Evolutionary conservation across 2,329 filamentous ascomycete species (phyloP), one percentile per base, ranked within the genome.

Genomic region (Hypoxylon sp.): DNA sequence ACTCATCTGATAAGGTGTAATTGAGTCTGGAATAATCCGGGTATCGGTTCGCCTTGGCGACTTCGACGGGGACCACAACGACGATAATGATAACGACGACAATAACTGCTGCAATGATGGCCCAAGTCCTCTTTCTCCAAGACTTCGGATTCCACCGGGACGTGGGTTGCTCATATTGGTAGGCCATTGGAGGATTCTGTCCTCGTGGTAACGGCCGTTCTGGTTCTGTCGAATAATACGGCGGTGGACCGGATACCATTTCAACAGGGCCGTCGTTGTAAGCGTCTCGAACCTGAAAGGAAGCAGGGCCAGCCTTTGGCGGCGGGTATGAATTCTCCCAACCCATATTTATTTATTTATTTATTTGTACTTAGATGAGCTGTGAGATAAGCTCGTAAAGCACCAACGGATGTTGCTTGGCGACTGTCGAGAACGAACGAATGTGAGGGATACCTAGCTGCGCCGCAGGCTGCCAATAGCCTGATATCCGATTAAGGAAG

Each of bases 101-200:
- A 1, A 83, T 61, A 1, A 81, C 70, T 0, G 79, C 74, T 3
- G 71, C 81, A 5, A 85, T 74, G 35, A 82, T 78, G 22, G 82
- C 75, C 84, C 85, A 90, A 10, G 79, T 81, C 64, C 82, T 84
- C 74, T 84, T 84, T 44, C 83, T 79, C 88, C 88, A 91, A 51
- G 81, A 81, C 54, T 81, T 80, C 0, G 84, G 83, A 67, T 88
- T 81, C 77, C 83, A 87, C 80, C 78, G 80, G 37, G 75, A 71
- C 55, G 59, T 42, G n/a, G 68, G 39, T 17, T 44, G 39, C 3
- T 22, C 54, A 9, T 51, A 50, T 51, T 58, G 50, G 48, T 59
- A 63, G n/a, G 47, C 52, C 76, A 78, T 44, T 19, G 39, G 39
- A 9, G 19, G 77, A 47, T 72, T 70, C 5, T 9, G 29, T 29